A percentile compares a stretch with the other conserved stretches of the same genome.
phyloP scores from a whole-genome alignment of 78 protist species.

The Reticulomyxa filosa region DNA sequence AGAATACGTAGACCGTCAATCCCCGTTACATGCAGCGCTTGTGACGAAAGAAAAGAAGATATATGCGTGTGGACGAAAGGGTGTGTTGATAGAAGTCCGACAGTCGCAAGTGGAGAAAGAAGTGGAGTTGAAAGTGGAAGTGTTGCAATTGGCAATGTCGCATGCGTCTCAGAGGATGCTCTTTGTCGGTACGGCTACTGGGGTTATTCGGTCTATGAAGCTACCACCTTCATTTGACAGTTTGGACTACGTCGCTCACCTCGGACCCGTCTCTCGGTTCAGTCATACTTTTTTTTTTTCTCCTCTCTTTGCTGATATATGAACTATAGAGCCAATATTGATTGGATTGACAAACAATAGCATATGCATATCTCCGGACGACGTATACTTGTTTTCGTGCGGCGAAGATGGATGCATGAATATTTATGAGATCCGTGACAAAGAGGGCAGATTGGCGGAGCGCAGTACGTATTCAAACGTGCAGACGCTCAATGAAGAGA shows the following conservation, averaged over 20 bases:
- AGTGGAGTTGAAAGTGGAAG: background rate
- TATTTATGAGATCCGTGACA: slow-evolving; percentile 17
- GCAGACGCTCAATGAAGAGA: slow-evolving; percentile 19
- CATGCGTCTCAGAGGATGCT: slow-evolving; percentile 13
- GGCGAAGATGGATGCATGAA: slow-evolving; percentile 28
- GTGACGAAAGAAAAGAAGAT: background rate
- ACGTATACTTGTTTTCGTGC: slow-evolving; percentile 15
- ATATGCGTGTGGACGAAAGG: background rate
- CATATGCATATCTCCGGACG: slow-evolving; percentile 24
- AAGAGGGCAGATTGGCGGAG: slow-evolving; percentile 14
- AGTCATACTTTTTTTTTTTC: too few species aligned
- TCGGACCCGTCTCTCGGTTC: slow-evolving; percentile 13
- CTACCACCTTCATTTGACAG: slow-evolving; percentile 14
- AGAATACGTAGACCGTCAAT: slow-evolving; percentile 26
- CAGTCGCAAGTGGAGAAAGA: background rate
- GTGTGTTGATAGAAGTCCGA: background rate
- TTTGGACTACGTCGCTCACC: background rate
- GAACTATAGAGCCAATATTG: too few species aligned
- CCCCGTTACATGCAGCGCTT: slow-evolving; percentile 8
- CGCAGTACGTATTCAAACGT: too few species aligned
- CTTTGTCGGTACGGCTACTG: slow-evolving; percentile 20
- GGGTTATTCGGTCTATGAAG: slow-evolving; percentile 19
- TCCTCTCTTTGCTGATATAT: too few species aligned
- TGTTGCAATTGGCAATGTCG: slow-evolving; percentile 19
- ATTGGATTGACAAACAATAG: too few species aligned